Evolutionary conservation across 176 grass and related monocot species (phyloP).

Genomic region (Musa schizocarpa): DNA sequence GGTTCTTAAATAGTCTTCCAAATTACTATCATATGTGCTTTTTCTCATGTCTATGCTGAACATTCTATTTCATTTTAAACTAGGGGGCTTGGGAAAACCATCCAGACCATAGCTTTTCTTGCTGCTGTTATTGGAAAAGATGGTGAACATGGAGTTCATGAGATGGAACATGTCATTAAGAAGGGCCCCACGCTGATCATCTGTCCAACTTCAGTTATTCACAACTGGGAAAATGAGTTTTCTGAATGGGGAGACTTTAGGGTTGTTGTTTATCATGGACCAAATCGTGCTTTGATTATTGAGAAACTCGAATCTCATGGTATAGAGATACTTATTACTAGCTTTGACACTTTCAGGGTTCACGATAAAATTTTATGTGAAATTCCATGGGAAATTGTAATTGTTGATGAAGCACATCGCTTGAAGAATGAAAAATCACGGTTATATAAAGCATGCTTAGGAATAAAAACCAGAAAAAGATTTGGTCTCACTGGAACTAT

Average conservation of each 20-base stretch:
- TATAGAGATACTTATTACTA: conserved; percentile 75
- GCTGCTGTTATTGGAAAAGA: conserved; percentile 62
- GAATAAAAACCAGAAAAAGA: conserved; percentile 63
- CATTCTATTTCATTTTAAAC: conserved; percentile 25
- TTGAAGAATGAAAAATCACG: conserved; percentile 90
- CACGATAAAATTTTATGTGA: conserved; percentile 69
- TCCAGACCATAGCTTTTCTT: conserved; percentile 90
- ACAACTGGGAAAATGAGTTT: conserved; percentile 96
- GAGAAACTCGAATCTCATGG: conserved; percentile 54
- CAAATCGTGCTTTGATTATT: conserved; percentile 77
- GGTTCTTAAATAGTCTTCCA: no score
- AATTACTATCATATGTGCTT: background rate
- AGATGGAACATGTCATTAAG: conserved; percentile 21
- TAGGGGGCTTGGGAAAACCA: conserved; percentile 96
- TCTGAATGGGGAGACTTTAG: conserved; percentile 67
- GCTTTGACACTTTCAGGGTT: conserved; percentile 93
- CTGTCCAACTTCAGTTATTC: conserved; percentile 85
- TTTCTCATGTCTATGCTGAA: conserved; percentile 9
- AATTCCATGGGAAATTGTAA: conserved; percentile 75
- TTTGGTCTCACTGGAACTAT: conserved; percentile 94
- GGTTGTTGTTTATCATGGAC: conserved; percentile 84
- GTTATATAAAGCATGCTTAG: conserved; percentile 65
- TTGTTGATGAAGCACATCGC: conserved; percentile 90
- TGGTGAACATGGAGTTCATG: conserved; percentile 28
- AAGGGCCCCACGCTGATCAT: conserved; percentile 64